Conservation (phyloP, 805 yeast genomes). For the Starmerella stigmatis region DNA sequence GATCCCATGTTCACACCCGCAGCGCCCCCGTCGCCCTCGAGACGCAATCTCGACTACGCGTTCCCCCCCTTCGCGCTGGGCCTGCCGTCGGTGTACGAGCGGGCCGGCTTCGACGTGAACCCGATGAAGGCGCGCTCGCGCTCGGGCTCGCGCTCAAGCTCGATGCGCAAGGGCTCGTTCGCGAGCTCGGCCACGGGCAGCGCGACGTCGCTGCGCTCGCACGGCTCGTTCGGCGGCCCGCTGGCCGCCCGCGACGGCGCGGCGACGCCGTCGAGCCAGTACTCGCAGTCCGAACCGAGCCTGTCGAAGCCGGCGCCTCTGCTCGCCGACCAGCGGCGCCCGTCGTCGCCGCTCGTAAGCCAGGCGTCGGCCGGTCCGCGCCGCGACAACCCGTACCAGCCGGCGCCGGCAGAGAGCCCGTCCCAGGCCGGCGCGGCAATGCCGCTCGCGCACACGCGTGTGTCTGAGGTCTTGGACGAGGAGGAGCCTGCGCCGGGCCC, state of each 20-base stretch:
- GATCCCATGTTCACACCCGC: conserved; percentile 1
- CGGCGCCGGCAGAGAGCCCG: too few relatives aligned
- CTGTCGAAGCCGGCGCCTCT: conserved; percentile 1
- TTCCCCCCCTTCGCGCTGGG: conserved; percentile 35
- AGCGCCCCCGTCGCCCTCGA: conserved; percentile 10
- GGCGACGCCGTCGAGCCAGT: conserved; percentile 1
- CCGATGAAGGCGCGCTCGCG: conserved; percentile 9
- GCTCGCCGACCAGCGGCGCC: background rate
- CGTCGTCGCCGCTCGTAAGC: conserved; percentile 3
- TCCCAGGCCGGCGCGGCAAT: too few relatives aligned
- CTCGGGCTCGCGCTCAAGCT: conserved; percentile 16
- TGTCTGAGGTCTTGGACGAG: too few relatives aligned
- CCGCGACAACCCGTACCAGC: too few relatives aligned
- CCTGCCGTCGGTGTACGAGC: conserved; percentile 33
- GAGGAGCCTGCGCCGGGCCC: too few relatives aligned
- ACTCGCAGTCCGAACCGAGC: background rate
- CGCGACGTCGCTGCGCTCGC: background rate
- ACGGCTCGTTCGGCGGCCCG: background rate
- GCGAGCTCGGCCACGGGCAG: conserved; percentile 2
- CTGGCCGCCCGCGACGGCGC: background rate
- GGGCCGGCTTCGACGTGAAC: conserved; percentile 35
- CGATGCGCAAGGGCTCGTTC: conserved; percentile 5
- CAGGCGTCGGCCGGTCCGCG: too few relatives aligned
- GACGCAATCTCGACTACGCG: conserved; percentile 30
- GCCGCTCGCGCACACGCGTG: too few relatives aligned